Evolutionary conservation across 2,329 filamentous ascomycete species (phyloP), one percentile per base, ranked within the genome.

Genomic region (Graphilbum ipis-grandicollis): DNA sequence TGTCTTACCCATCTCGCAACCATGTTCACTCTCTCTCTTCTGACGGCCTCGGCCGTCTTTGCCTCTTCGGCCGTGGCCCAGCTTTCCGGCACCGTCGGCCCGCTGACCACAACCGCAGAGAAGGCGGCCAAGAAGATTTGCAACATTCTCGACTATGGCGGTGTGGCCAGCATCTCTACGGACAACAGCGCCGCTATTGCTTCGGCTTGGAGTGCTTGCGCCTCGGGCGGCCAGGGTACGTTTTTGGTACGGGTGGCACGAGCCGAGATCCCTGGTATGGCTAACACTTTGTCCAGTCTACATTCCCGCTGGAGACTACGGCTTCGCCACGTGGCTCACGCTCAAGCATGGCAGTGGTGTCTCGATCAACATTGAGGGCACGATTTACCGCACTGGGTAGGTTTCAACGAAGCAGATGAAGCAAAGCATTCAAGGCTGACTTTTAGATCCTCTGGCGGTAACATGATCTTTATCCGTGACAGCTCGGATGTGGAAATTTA

Each of bases 81-180:
- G 39, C 52, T 65, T 21, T 51, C 53, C 6, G 59, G 58, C 36
- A 48, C 46, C 7, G 60, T 65, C 14, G 62, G 62, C n/a, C 60
- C 62, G 9, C 47, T 55, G 31, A 66, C 62, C 4, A 52, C 52
- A 4, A 48, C 52, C 33, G 52, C 51, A 1, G 44, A 48, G 15
- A 71, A 71, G 47, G 23, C 9, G n/a, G 53, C 51, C 31, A 55
- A 55, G n/a, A 56, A 52, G 44, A 60, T 58, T 10, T 71, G 66
- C 51, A 65, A 63, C 45, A 63, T 71, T 26, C 54, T 65, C 36
- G 50, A 62, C 41, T 69, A 70, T 44, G 66, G 66, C 12, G 66
- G 56, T 9, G 56, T 55, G 21, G 65, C 66, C 2, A 62, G 65
- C 47, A 61, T 62, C 40, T 52, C 54, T n/a, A 64, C 63, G 5